phyloP scores from a whole-genome alignment of 2,329 filamentous ascomycete genomes.

The Metarhizium guizhouense region DNA sequence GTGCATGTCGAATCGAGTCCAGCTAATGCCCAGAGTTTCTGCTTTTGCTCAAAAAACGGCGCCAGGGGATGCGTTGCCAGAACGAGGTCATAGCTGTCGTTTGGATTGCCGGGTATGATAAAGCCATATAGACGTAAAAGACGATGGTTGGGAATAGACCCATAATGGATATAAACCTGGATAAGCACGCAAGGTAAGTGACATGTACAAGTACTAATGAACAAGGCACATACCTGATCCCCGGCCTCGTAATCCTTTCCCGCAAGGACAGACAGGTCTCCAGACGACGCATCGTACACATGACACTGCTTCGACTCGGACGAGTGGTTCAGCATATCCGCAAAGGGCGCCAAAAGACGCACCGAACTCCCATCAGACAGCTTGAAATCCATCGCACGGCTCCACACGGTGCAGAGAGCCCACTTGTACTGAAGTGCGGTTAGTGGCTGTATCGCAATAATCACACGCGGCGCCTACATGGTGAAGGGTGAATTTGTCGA shows the following conservation, averaged over 20 bases:
- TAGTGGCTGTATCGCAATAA: constrained; percentile 1
- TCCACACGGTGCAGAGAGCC: constrained; percentile 19
- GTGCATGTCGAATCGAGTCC: constrained; percentile 21
- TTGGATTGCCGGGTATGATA: constrained; percentile 23
- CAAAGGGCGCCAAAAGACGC: constrained; percentile 21
- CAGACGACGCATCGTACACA: constrained; percentile 22
- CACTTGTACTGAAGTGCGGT: constrained; percentile 21
- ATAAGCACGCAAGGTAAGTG: background rate
- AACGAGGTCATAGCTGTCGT: constrained; percentile 27
- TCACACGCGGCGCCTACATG: constrained; percentile 18
- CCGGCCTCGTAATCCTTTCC: constrained; percentile 19
- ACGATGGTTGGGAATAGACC: constrained; percentile 23
- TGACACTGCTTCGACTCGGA: constrained; percentile 24
- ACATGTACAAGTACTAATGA: background rate
- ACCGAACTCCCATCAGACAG: constrained; percentile 8
- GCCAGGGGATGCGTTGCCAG: constrained; percentile 23
- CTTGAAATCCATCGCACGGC: constrained; percentile 25
- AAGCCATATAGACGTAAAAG: constrained; percentile 29
- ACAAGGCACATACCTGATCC: constrained; percentile 21
- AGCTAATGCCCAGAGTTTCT: constrained; percentile 23
- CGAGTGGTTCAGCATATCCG: constrained; percentile 28
- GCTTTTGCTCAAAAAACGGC: constrained; percentile 24
- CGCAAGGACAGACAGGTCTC: constrained; percentile 20
- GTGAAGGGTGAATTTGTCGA: constrained; percentile 21
- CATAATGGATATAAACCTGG: constrained; percentile 19